A percentile compares a stretch with the other conserved stretches of the same genome.
These are phyloP conservation scores for Plasmodium ovale DNA, from an alignment of 169 alveolate species.

Conservation along the genomic window DNA sequence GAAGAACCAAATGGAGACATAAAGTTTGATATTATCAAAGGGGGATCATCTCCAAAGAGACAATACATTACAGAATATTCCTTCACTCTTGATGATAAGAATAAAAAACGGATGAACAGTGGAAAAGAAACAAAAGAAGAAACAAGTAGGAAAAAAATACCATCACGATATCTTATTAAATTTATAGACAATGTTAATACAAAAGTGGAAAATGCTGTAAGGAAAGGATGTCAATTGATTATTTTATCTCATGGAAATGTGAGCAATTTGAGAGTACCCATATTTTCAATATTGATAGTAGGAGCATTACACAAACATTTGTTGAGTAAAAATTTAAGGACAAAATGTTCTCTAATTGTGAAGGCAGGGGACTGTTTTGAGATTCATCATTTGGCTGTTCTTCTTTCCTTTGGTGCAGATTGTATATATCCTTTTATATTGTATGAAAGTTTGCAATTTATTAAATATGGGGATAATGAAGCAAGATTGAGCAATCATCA, in stretches of 20 bases:
- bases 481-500: slow-evolving; percentile 60
- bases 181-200: slow-evolving; percentile 66
- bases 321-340: slow-evolving; percentile 74
- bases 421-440: slow-evolving; percentile 84
- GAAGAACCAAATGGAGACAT: background rate
- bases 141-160: slow-evolving; percentile 19
- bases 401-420: slow-evolving; percentile 86
- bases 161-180: slow-evolving; percentile 58
- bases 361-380: slow-evolving; percentile 77
- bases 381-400: slow-evolving; percentile 79
- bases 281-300: slow-evolving; percentile 70
- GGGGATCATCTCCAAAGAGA: slow-evolving; percentile 1
- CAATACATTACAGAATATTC: slow-evolving; percentile 12
- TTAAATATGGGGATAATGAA: slow-evolving; percentile 56
- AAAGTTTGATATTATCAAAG: slow-evolving; percentile 15
- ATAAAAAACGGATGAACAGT: background rate
- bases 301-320: slow-evolving; percentile 76
- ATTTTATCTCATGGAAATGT: slow-evolving; percentile 64
- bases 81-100: slow-evolving; percentile 4
- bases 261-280: slow-evolving; percentile 49
- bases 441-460: slow-evolving; percentile 77
- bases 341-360: slow-evolving; percentile 75
- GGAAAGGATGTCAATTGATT: slow-evolving; percentile 47
- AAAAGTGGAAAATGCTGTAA: slow-evolving; percentile 64
- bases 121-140: background rate